Conservation (phyloP, 495 filamentous ascomycete species). For the Aspergillus baeticus region DNA sequence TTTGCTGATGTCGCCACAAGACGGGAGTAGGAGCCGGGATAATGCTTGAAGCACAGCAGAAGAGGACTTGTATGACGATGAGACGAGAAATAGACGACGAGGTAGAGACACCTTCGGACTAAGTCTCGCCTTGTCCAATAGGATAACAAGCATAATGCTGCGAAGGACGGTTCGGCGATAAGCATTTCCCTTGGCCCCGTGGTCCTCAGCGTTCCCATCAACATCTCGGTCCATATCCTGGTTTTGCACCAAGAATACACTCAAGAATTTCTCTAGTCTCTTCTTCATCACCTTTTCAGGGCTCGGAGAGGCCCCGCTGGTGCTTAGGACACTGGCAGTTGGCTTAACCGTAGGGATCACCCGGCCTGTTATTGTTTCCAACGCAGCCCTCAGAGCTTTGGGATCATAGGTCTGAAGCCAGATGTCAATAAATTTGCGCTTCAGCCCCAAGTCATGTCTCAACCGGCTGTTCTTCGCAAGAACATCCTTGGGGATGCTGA, state of each 20-base stretch:
- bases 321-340: neutral
- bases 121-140: conserved; percentile 53
- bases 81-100: conserved; percentile 42
- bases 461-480: conserved; percentile 46
- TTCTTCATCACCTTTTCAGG: conserved; percentile 34
- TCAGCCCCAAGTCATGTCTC: conserved; percentile 58
- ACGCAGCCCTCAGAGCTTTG: conserved; percentile 45
- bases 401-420: conserved; percentile 60
- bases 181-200: conserved; percentile 38
- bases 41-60: conserved; percentile 52
- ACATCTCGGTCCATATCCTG: conserved; percentile 44
- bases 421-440: conserved; percentile 54
- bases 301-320: neutral
- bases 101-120: conserved; percentile 27
- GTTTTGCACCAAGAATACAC: conserved; percentile 58
- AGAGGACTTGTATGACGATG: conserved; percentile 58
- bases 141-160: conserved; percentile 59
- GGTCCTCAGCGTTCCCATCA: conserved; percentile 28
- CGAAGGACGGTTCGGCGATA: conserved; percentile 59
- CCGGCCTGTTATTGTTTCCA: conserved; percentile 62
- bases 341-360: conserved; percentile 31
- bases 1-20: conserved; percentile 56
- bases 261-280: conserved; percentile 51
- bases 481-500: conserved; percentile 55
- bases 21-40: conserved; percentile 53